Percentiles rank a stretch among this genome's conserved stretches.
phyloP scores from a whole-genome alignment of 768 basidiomycete species.

The Boletus barrowsii region DNA sequence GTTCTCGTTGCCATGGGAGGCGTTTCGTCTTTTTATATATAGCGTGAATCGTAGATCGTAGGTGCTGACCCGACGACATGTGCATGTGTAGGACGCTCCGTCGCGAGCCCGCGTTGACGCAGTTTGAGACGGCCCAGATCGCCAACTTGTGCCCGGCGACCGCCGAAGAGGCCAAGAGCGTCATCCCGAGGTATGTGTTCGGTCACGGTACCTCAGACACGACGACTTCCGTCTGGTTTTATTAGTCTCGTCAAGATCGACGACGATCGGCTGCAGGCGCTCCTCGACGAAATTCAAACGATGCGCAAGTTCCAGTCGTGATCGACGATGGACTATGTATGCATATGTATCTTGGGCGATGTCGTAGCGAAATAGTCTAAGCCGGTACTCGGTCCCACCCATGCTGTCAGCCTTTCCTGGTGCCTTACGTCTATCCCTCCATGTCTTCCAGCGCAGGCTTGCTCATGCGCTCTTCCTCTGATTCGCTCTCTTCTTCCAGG shows the following conservation, averaged over 20 bases:
- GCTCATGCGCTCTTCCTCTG: constrained; percentile 41
- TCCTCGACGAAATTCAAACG: constrained; percentile 85
- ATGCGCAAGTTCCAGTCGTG: constrained; percentile 87
- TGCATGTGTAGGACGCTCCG: constrained; percentile 57
- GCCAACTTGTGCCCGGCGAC: constrained; percentile 87
- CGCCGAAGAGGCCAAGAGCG: constrained; percentile 88
- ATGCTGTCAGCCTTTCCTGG: not conserved
- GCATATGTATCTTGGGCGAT: not conserved
- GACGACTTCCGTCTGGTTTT: too few relatives aligned
- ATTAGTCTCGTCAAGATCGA: constrained; percentile 80
- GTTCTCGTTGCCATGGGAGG: too few relatives aligned
- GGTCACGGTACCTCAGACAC: too few relatives aligned
- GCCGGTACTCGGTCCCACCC: not conserved
- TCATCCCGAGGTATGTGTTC: constrained; percentile 71
- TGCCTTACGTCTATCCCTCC: constrained; percentile 36
- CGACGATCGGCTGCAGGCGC: constrained; percentile 77
- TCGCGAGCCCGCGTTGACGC: constrained; percentile 75
- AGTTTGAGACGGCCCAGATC: constrained; percentile 91
- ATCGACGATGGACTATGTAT: constrained; percentile 9
- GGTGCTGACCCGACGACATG: not conserved
- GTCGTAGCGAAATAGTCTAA: constrained; percentile 10
- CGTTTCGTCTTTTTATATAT: too few relatives aligned
- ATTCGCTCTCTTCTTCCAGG: constrained; percentile 40
- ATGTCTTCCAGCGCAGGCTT: constrained; percentile 48
- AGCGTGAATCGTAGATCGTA: not conserved